Evolutionary conservation across 495 filamentous ascomycete genomes (phyloP).

Genomic region (Friedmanniomyces simplex): DNA sequence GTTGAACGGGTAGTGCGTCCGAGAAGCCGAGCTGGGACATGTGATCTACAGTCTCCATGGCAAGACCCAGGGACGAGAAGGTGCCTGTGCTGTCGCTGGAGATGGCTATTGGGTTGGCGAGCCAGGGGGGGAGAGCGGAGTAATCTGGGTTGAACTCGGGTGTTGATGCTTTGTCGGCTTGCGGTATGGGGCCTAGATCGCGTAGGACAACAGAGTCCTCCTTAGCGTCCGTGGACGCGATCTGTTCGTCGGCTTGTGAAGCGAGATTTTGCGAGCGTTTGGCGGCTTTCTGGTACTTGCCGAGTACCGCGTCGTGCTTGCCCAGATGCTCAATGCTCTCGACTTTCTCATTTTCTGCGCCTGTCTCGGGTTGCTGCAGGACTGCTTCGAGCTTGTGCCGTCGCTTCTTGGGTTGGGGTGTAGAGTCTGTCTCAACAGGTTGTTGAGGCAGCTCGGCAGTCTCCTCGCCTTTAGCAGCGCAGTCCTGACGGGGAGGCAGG

Average conservation of each 20-base stretch:
- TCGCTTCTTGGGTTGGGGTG: constrained; percentile 20
- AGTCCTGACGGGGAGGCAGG: not conserved
- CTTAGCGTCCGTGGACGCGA: not conserved
- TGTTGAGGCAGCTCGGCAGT: not conserved
- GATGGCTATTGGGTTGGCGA: constrained; percentile 59
- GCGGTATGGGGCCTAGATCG: constrained; percentile 61
- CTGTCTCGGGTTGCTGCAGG: constrained; percentile 5
- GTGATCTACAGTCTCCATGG: constrained; percentile 44
- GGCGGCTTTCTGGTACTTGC: constrained; percentile 31
- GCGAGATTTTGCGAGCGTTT: constrained; percentile 12
- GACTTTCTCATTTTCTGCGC: constrained; percentile 21
- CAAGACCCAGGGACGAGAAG: constrained; percentile 53
- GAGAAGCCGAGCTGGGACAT: constrained; percentile 56
- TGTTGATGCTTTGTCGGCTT: constrained; percentile 53
- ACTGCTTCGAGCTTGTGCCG: constrained; percentile 18
- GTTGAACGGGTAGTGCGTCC: constrained; percentile 77
- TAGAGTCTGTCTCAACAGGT: not conserved
- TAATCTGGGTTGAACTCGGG: constrained; percentile 40
- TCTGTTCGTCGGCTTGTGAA: not conserved
- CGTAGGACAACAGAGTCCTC: not conserved
- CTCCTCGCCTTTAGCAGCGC: not conserved
- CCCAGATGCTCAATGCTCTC: constrained; percentile 15
- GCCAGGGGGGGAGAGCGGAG: constrained; percentile 58
- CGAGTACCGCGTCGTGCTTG: constrained; percentile 29
- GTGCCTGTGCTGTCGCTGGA: constrained; percentile 44